Conservation (phyloP, 352 stramenopile species). For the Globisporangium rhizosaccharum region DNA sequence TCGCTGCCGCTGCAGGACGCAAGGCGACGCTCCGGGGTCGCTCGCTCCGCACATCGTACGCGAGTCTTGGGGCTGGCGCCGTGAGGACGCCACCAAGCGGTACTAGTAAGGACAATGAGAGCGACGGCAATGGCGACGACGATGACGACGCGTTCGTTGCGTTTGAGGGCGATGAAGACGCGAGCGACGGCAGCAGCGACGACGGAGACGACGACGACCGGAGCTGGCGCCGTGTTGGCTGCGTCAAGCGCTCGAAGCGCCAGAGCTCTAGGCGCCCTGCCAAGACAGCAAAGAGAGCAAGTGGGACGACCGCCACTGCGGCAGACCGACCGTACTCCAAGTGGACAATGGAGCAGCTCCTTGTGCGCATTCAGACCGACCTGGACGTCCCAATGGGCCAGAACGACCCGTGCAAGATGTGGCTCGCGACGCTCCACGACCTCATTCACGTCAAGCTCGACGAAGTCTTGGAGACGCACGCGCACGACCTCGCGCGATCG, state of each 20-base stretch:
- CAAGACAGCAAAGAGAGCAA: background rate
- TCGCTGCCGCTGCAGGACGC: background rate
- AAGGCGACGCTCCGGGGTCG: background rate
- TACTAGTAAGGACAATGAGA: background rate
- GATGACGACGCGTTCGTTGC: slow-evolving; percentile 12
- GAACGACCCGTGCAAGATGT: slow-evolving; percentile 20
- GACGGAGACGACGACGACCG: background rate
- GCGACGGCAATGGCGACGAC: background rate
- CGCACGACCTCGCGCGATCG: slow-evolving; percentile 14
- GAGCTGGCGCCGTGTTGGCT: background rate
- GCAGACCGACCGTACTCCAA: slow-evolving; percentile 21
- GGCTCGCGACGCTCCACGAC: slow-evolving; percentile 23
- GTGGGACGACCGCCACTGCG: background rate
- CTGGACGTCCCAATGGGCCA: slow-evolving; percentile 18
- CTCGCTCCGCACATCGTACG: background rate
- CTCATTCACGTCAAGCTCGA: slow-evolving; percentile 23
- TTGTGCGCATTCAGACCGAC: slow-evolving; percentile 28
- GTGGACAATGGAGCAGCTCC: slow-evolving; percentile 44
- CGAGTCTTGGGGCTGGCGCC: background rate
- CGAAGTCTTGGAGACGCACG: slow-evolving; percentile 10
- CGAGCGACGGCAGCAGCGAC: background rate
- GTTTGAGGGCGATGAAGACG: background rate
- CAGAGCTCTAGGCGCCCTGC: no score
- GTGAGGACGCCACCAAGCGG: background rate
- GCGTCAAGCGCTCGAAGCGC: background rate